These are phyloP conservation scores for Aspergillus quadrilineatus DNA, from an alignment of 2,329 filamentous ascomycete genomes.

Conservation along the genomic window DNA sequence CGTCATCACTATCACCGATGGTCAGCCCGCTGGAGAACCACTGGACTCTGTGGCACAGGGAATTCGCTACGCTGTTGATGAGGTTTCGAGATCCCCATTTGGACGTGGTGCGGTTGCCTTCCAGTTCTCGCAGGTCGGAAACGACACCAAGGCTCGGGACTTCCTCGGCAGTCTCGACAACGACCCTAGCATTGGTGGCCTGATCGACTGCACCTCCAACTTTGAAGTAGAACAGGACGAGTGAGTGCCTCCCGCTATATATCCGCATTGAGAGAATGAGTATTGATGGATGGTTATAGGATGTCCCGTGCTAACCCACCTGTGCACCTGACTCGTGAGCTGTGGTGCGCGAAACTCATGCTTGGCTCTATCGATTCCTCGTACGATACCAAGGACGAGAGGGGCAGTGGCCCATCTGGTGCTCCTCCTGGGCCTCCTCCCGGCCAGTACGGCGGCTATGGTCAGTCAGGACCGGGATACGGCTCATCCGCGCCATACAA, in stretches of 20 bases:
- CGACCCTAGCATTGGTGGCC: slow-evolving; percentile 59
- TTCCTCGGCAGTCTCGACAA: slow-evolving; percentile 65
- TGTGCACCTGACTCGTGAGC: slow-evolving; percentile 62
- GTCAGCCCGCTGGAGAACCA: slow-evolving; percentile 64
- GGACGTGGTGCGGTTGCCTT: slow-evolving; percentile 62
- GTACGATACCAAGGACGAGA: slow-evolving; percentile 66
- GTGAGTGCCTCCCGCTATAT: too few species aligned
- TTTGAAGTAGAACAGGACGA: slow-evolving; percentile 13
- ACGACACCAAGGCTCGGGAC: slow-evolving; percentile 62
- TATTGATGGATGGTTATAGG: slow-evolving; percentile 59
- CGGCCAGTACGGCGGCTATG: slow-evolving; percentile 39
- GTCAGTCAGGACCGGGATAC: slow-evolving; percentile 16
- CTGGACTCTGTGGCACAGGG: slow-evolving; percentile 57
- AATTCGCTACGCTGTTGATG: slow-evolving; percentile 55
- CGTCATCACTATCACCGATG: slow-evolving; percentile 65
- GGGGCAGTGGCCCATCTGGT: slow-evolving; percentile 41
- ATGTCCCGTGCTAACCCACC: slow-evolving; percentile 63
- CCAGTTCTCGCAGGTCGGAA: slow-evolving; percentile 69
- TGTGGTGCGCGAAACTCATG: slow-evolving; percentile 66
- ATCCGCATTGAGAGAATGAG: too few species aligned
- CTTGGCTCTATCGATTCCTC: slow-evolving; percentile 66
- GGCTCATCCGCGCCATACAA: slow-evolving; percentile 11
- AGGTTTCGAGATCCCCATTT: slow-evolving; percentile 52
- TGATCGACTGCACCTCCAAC: slow-evolving; percentile 68
- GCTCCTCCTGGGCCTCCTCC: slow-evolving; percentile 20